Base-by-base conservation (phyloP, 805 yeast species). In the Saturnispora bothae region DNA sequence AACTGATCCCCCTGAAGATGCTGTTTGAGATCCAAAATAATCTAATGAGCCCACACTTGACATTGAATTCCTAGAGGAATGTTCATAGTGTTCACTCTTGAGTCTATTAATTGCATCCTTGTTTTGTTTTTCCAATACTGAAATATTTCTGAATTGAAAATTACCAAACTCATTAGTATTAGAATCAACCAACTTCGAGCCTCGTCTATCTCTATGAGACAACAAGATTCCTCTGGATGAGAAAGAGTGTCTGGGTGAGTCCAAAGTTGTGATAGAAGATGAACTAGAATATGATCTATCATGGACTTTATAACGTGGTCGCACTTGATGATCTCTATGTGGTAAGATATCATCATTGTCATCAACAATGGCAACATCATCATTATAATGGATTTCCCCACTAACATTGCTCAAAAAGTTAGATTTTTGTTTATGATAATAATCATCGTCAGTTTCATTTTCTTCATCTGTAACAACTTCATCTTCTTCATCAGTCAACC, bases 61-160 rank as follows among this genome's bases (percentile, higher is more conserved):
- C 3, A 56, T 41, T 41, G 61, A 56, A 25, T 48, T 53, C 16
- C 63, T 41, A 9, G 17, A 16, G 2, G 40, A 32, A 48, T 73
- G 77, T 46, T 77, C 83, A 46, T 78, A 47, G 56, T 84, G 94
- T 54, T 89, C 97, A 22, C 69, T 78, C 51, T 86, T 83, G 53
- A 92, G 69, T 45, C 95, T 65, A 51, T 83, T 83, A 45, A 92
- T 85, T 12, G 83, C 88, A 59, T 88, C 96, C 52, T 84, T 85
- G 53, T 92, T 92, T 7, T 95, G 96, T 50, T 82, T 83, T 49
- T 92, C 97, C 40, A 94, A 68, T 5, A 92, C 92, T 4, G 89
- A 78, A 44, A 92, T 62, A 54, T 92, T 92, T 47, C 96, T 69
- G 60, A 83, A 92, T 42, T 83, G 79, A 58, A 92, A 92, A 4